A percentile compares a stretch with the other conserved stretches of the same genome.
phyloP scores from a whole-genome alignment of 495 filamentous ascomycete genomes.

The Daldinia caldariorum region DNA sequence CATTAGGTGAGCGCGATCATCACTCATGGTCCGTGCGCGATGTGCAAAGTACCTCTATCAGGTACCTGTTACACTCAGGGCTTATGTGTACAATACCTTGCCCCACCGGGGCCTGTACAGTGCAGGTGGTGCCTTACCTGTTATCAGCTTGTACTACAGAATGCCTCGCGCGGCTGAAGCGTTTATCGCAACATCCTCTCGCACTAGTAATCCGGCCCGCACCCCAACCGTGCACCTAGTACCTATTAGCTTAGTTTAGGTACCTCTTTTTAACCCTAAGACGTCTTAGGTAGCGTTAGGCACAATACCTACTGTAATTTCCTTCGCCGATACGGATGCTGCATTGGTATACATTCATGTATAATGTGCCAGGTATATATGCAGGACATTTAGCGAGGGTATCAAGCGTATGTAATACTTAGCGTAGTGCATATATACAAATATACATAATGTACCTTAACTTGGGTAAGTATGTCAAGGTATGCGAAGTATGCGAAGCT shows the following conservation, averaged over 20 bases:
- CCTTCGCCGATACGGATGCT: slow-evolving; percentile 30
- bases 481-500: neutral
- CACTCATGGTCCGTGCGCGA: neutral
- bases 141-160: slow-evolving; percentile 30
- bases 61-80: too few relatives aligned
- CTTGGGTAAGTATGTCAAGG: too few relatives aligned
- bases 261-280: slow-evolving; percentile 5
- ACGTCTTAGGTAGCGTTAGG: too few relatives aligned
- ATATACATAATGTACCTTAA: neutral
- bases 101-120: too few relatives aligned
- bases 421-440: too few relatives aligned
- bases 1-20: neutral
- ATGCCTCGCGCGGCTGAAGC: slow-evolving; percentile 41
- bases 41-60: neutral
- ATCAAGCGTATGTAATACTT: neutral
- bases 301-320: slow-evolving; percentile 27
- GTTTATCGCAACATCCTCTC: slow-evolving; percentile 39
- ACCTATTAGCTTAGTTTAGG: neutral
- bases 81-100: too few relatives aligned
- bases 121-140: slow-evolving; percentile 4
- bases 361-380: slow-evolving; percentile 12
- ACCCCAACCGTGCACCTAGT: slow-evolving; percentile 18
- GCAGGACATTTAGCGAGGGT: slow-evolving; percentile 30
- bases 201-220: neutral
- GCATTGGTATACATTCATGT: slow-evolving; percentile 11